These are phyloP conservation scores for Diaporthe capsici DNA, from an alignment of 2,329 filamentous ascomycete genomes.

Conservation along the genomic window DNA sequence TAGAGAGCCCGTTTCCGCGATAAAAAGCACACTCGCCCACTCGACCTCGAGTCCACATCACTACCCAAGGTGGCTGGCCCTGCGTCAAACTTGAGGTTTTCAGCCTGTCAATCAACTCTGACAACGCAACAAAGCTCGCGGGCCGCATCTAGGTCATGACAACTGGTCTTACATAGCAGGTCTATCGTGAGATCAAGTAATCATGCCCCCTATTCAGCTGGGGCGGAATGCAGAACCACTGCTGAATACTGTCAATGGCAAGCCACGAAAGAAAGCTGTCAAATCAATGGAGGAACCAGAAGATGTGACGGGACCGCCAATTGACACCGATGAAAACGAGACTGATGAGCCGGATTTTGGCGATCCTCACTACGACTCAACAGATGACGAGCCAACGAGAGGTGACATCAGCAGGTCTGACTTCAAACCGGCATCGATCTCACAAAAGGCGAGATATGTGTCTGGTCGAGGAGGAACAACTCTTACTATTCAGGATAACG, in stretches of 20 bases:
- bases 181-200: background rate
- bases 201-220: slow-evolving; percentile 5
- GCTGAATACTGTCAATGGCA: slow-evolving; percentile 34
- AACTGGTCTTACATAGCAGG: slow-evolving; percentile 10
- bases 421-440: slow-evolving; percentile 46
- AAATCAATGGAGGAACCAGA: slow-evolving; percentile 42
- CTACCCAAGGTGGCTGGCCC: background rate
- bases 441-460: slow-evolving; percentile 20
- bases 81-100: background rate
- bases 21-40: background rate
- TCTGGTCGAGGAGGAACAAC: background rate
- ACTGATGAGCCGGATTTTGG: slow-evolving; percentile 36
- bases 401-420: slow-evolving; percentile 53
- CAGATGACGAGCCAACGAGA: slow-evolving; percentile 45
- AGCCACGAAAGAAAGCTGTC: slow-evolving; percentile 22
- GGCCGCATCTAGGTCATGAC: background rate
- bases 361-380: slow-evolving; percentile 34
- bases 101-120: background rate
- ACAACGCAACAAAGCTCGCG: background rate
- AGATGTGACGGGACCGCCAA: slow-evolving; percentile 46
- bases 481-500: background rate
- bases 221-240: background rate
- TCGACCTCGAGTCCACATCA: background rate
- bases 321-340: slow-evolving; percentile 47
- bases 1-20: background rate